Evolutionary conservation across 768 basidiomycete species (phyloP).

Genomic region (Rhizopogon vulgaris): DNA sequence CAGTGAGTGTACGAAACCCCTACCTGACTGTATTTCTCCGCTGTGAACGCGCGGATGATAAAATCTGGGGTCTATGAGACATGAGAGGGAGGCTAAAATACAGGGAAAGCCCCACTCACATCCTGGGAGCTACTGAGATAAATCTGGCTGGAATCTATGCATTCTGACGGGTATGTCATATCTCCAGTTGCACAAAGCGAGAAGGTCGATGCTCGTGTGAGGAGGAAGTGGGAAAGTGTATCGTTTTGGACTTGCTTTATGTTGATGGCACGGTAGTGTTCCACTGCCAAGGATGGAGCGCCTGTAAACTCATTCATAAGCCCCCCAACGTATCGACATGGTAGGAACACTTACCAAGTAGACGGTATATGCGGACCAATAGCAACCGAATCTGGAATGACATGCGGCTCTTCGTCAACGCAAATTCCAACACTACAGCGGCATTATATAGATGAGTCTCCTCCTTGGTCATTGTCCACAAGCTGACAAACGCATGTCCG

Average conservation of each 20-base stretch:
- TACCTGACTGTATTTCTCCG: slow-evolving; percentile 83
- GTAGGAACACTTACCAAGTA: slow-evolving; percentile 51
- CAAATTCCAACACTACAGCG: slow-evolving; percentile 63
- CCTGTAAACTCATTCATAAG: slow-evolving; percentile 34
- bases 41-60: slow-evolving; percentile 68
- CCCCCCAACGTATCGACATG: background rate
- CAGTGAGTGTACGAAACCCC: background rate
- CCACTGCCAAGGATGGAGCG: slow-evolving; percentile 63
- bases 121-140: slow-evolving; percentile 78
- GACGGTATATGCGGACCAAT: slow-evolving; percentile 74
- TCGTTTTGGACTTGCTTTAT: slow-evolving; percentile 86
- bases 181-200: slow-evolving; percentile 73
- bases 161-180: slow-evolving; percentile 68
- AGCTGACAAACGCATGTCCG: slow-evolving; percentile 56
- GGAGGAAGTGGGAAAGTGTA: slow-evolving; percentile 79
- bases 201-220: slow-evolving; percentile 74
- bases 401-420: slow-evolving; percentile 63
- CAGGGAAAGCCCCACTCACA: slow-evolving; percentile 30
- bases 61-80: slow-evolving; percentile 65
- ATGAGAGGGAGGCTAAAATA: slow-evolving; percentile 4
- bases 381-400: slow-evolving; percentile 74
- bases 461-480: slow-evolving; percentile 54
- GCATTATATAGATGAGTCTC: slow-evolving; percentile 60
- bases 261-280: slow-evolving; percentile 74
- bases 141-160: slow-evolving; percentile 74